Evolutionary conservation across 805 yeast genomes (phyloP).

Genomic region (Lipomyces lipofer): DNA sequence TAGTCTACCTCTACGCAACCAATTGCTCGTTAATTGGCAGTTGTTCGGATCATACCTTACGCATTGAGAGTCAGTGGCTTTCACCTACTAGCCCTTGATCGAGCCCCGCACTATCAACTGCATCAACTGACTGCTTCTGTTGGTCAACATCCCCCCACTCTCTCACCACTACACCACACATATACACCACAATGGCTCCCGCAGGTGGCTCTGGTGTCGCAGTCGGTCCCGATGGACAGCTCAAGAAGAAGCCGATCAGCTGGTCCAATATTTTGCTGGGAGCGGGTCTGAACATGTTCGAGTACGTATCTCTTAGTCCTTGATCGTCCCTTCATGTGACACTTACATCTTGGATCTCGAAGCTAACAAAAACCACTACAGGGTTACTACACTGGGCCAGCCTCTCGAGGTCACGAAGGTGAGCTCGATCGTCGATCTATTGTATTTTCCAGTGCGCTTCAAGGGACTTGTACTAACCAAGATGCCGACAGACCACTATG

Average conservation of each 20-base stretch:
- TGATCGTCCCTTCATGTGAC: not conserved
- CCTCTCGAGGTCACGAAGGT: constrained; percentile 84
- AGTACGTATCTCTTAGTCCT: constrained; percentile 40
- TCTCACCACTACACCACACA: not conserved
- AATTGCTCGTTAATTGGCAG: no score
- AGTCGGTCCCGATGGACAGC: not conserved
- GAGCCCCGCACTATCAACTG: no score
- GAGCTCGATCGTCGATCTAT: not conserved
- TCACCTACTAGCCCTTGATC: no score
- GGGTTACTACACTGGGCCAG: constrained; percentile 90
- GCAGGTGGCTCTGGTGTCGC: not conserved
- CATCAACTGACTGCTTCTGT: no score
- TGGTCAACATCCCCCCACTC: no score
- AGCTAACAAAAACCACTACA: constrained; percentile 17
- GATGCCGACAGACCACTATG: constrained; percentile 76
- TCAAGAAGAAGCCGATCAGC: constrained; percentile 79
- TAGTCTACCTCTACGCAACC: not conserved
- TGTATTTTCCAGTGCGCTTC: not conserved
- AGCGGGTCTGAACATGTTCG: constrained; percentile 88
- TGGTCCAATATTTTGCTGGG: constrained; percentile 90
- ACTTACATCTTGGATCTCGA: not conserved
- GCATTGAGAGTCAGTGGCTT: no score
- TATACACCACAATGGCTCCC: constrained; percentile 9
- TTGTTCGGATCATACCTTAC: no score
- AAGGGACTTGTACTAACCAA: not conserved